These are phyloP conservation scores for Durotheca rogersii DNA, from an alignment of 495 filamentous ascomycete species.

Conservation along the genomic window DNA sequence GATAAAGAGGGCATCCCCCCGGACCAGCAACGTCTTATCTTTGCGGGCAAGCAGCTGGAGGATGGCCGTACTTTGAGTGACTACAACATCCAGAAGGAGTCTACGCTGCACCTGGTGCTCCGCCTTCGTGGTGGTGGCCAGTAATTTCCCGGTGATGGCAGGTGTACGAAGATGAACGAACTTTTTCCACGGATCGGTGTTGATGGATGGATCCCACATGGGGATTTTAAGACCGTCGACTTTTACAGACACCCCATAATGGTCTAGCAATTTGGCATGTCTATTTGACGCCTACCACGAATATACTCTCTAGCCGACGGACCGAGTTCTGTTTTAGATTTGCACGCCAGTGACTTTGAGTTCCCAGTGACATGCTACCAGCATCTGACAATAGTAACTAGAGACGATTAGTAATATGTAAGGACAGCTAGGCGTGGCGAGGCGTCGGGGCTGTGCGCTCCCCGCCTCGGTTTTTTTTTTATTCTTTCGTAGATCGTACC, in stretches of 20 bases:
- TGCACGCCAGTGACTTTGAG: too few species aligned
- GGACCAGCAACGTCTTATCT: constrained; percentile 87
- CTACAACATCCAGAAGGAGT: constrained; percentile 96
- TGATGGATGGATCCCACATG: constrained; percentile 22
- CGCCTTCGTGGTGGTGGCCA: constrained; percentile 86
- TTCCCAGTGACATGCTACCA: too few species aligned
- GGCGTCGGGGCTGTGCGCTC: too few species aligned
- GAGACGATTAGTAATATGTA: too few species aligned
- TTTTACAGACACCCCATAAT: constrained; percentile 18
- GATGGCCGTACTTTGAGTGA: constrained; percentile 81
- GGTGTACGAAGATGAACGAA: too few species aligned
- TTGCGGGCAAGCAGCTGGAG: constrained; percentile 88
- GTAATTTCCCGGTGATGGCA: constrained; percentile 47
- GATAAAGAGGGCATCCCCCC: constrained; percentile 91
- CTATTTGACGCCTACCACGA: constrained; percentile 14
- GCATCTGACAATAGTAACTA: too few species aligned
- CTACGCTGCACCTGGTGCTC: constrained; percentile 82
- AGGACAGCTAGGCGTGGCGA: too few species aligned
- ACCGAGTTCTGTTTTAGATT: too few species aligned
- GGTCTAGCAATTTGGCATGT: constrained; percentile 10
- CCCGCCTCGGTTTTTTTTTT: too few species aligned
- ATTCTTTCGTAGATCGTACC: too few species aligned
- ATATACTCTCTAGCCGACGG: too few species aligned
- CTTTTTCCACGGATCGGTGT: constrained; percentile 31
- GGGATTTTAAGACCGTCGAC: constrained; percentile 11